Conservation (phyloP, 257 asterid genomes). For the Solanum ahanhuiri region DNA sequence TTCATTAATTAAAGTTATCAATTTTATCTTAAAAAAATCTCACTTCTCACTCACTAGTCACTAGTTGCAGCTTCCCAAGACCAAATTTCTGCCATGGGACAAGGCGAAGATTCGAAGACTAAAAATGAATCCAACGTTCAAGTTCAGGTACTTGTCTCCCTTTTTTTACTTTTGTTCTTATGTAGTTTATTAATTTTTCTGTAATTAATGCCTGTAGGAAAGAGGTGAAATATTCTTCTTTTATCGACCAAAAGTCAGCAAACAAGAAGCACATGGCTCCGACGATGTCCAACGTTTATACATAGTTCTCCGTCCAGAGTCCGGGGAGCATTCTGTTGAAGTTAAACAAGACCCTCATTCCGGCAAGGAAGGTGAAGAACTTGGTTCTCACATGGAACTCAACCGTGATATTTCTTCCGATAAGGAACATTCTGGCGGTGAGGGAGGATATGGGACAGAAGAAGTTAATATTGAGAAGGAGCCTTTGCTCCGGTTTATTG, state of each 20-base stretch:
- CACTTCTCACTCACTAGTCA: background rate
- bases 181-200: background rate
- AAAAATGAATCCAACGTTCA: constrained; percentile 25
- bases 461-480: constrained; percentile 31
- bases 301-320: constrained; percentile 63
- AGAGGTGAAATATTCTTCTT: constrained; percentile 78
- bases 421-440: background rate
- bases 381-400: background rate
- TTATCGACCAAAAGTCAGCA: constrained; percentile 59
- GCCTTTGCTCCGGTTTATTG: constrained; percentile 35
- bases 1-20: background rate
- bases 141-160: constrained; percentile 20
- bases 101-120: constrained; percentile 43
- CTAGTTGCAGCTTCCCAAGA: background rate
- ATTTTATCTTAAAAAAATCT: background rate
- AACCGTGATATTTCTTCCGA: background rate
- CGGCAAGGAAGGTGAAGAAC: constrained; percentile 33
- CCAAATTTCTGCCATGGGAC: constrained; percentile 31
- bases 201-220: constrained; percentile 19
- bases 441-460: constrained; percentile 30
- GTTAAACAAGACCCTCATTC: constrained; percentile 36
- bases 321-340: constrained; percentile 25
- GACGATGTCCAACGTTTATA: constrained; percentile 63
- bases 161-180: background rate
- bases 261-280: constrained; percentile 42